phyloP scores from a whole-genome alignment of 805 yeast species.

The Cyberlindnera sargentensis region DNA sequence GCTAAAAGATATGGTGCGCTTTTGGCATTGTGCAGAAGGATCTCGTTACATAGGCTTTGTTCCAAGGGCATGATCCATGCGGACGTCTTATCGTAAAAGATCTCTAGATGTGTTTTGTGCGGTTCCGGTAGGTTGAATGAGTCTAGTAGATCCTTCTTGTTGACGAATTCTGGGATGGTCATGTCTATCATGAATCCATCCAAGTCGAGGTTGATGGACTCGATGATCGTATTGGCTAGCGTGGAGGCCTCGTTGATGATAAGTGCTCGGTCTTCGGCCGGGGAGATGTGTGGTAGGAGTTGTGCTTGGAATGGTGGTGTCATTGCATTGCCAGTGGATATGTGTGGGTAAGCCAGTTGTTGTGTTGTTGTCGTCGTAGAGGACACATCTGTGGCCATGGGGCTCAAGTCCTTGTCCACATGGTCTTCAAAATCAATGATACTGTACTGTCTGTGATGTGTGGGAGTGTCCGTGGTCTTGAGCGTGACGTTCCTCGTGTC shows the following conservation, averaged over 20 bases:
- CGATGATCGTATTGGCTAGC: slow-evolving; percentile 20
- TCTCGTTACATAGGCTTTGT: slow-evolving; percentile 43
- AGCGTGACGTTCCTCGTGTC: slow-evolving; percentile 11
- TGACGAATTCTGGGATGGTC: slow-evolving; percentile 10
- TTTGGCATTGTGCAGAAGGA: slow-evolving; percentile 41
- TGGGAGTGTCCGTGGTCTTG: neutral
- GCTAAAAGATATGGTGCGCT: slow-evolving; percentile 46
- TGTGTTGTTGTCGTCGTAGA: no score
- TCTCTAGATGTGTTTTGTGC: slow-evolving; percentile 17
- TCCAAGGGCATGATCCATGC: slow-evolving; percentile 21
- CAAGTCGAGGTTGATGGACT: slow-evolving; percentile 12
- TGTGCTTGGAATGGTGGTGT: neutral
- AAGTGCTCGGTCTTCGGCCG: slow-evolving; percentile 9
- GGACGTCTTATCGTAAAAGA: slow-evolving; percentile 19
- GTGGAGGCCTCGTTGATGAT: slow-evolving; percentile 19
- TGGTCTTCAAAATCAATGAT: no score
- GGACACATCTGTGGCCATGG: no score
- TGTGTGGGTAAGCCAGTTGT: no score
- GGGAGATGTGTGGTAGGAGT: slow-evolving; percentile 6
- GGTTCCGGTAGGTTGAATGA: slow-evolving; percentile 19
- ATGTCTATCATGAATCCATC: slow-evolving; percentile 17
- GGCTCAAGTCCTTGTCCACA: no score
- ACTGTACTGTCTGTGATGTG: neutral
- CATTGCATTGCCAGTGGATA: no score
- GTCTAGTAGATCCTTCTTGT: slow-evolving; percentile 16